Evolutionary conservation across 2,329 filamentous ascomycete genomes (phyloP).

Genomic region (Epichloe bromicola): DNA sequence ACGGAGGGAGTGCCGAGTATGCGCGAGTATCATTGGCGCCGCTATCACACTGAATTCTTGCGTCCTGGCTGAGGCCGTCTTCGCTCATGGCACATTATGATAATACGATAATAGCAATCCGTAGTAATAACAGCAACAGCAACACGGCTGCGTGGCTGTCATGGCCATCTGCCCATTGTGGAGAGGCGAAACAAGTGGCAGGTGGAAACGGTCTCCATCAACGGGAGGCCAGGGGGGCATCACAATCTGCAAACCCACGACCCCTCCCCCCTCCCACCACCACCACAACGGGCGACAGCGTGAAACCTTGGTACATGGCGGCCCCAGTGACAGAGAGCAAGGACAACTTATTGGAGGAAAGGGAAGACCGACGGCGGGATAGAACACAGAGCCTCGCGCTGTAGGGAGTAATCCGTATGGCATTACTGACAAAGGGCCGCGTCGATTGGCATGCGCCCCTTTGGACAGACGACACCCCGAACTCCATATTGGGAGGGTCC

Average conservation of each 20-base stretch:
- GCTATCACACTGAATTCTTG: too few relatives aligned
- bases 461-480: too few relatives aligned
- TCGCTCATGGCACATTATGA: too few relatives aligned
- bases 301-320: neutral
- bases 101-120: too few relatives aligned
- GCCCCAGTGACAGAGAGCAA: neutral
- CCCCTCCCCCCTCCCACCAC: neutral
- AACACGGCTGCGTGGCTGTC: neutral
- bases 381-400: too few relatives aligned
- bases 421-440: neutral
- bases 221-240: neutral
- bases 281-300: neutral
- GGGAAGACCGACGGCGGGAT: too few relatives aligned
- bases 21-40: too few relatives aligned
- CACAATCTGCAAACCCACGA: neutral
- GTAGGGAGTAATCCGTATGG: neutral
- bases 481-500: too few relatives aligned
- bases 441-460: conserved; percentile 1
- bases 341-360: too few relatives aligned
- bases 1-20: too few relatives aligned
- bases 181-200: conserved; percentile 1
- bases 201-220: neutral
- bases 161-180: neutral
- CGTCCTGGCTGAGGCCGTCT: too few relatives aligned
- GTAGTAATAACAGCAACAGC: neutral